Evolutionary conservation across 495 filamentous ascomycete species (phyloP).

Genomic region (Daldinia vernicosa): DNA sequence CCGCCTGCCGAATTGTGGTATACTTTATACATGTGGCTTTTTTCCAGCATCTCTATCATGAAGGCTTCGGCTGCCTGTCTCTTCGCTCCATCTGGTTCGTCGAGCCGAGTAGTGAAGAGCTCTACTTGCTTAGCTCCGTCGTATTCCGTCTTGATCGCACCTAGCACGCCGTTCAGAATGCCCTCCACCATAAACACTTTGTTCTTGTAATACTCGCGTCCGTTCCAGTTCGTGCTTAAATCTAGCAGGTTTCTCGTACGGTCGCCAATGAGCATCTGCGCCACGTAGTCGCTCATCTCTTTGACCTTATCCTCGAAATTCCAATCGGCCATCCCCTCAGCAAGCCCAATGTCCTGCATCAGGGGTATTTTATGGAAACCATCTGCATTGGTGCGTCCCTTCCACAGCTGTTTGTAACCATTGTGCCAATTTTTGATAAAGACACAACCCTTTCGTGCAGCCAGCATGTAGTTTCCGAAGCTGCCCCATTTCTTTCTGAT

Average conservation of each 20-base stretch:
- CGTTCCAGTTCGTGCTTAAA: constrained; percentile 40
- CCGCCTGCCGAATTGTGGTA: constrained; percentile 41
- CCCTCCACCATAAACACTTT: constrained; percentile 32
- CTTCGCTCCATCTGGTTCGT: constrained; percentile 9
- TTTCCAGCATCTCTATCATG: constrained; percentile 37
- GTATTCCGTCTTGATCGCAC: constrained; percentile 35
- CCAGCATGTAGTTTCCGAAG: constrained; percentile 47
- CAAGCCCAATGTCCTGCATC: constrained; percentile 40
- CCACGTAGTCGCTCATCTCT: constrained; percentile 44
- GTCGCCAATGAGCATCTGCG: constrained; percentile 42
- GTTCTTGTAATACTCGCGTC: constrained; percentile 40
- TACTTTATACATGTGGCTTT: constrained; percentile 43
- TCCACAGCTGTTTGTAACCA: constrained; percentile 49
- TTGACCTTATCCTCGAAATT: constrained; percentile 20
- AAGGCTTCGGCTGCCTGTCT: constrained; percentile 37
- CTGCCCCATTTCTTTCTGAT: constrained; percentile 10
- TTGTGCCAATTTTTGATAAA: constrained; percentile 53
- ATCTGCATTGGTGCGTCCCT: constrained; percentile 38
- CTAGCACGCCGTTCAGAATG: constrained; percentile 32
- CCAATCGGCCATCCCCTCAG: constrained; percentile 34
- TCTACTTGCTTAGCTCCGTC: constrained; percentile 37
- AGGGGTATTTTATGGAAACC: constrained; percentile 48
- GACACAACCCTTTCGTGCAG: constrained; percentile 46
- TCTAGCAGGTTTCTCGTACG: constrained; percentile 42
- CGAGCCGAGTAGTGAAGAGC: constrained; percentile 38